Base-by-base conservation (phyloP, 305 asterid species). In the Solanum hybrid region DNA sequence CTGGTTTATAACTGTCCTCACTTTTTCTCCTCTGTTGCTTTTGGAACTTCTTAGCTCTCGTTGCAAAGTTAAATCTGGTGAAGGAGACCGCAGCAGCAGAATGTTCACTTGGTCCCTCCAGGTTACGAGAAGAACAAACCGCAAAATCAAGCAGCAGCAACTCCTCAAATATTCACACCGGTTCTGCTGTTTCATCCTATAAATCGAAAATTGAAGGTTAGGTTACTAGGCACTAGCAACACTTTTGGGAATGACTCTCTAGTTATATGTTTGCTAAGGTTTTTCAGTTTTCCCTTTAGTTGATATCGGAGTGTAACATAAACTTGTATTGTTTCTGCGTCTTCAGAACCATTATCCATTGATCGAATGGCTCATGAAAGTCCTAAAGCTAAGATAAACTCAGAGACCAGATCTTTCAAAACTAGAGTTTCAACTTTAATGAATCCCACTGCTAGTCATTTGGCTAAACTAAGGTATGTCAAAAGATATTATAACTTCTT, bases 371-470 rank as follows among this genome's bases (percentile, higher is more conserved):
- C 26, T 79, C 88, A 83, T 24, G 93, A 89, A 89, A 77, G 68
- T 31, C 41, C 91, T 87, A 94, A 95, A 90, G 78, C 92, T 14
- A 94, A 91, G 89, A 27, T 88, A 61, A 94, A 90, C 88, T 57
- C 94, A 32, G 79, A 85, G 88, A n/a, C 88, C 39, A 2, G 92
- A 89, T 32, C 89, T 89, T 90, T 89, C 33, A 93, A 90, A 89
- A 86, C 93, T 39, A 91, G 93, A 90, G 93, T 90, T 84, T 94
- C 96, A 70, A 95, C 94, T 78, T 93, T 95, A 12, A 93, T 96
- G 99, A 94, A 93, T 88, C 99, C 99, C 70, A 97, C 99, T 68
- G 96, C 95, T 22, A 95, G 99, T 93, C 96, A 95, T 93, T 91
- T 97, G 95, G 98, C 98, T 45, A 97, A 96, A 92, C 92, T 93